A percentile compares a stretch with the other conserved stretches of the same genome.
Conservation (phyloP, 768 basidiomycete species). For the Tricholoma terreum region DNA sequence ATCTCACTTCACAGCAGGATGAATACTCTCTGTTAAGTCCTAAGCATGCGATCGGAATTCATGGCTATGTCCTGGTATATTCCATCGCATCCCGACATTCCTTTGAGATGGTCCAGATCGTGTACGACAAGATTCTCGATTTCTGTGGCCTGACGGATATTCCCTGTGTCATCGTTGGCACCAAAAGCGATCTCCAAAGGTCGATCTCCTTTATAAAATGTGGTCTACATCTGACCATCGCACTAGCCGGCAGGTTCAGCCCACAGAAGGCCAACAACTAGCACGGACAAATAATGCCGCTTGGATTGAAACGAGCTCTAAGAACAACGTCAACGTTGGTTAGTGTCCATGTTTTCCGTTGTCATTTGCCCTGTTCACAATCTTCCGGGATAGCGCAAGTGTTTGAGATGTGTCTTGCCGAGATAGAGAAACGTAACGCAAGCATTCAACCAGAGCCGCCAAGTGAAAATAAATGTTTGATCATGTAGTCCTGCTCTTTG, state of each 20-base stretch:
- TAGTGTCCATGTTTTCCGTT: conserved; percentile 30
- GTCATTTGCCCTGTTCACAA: conserved; percentile 1
- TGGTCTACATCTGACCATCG: conserved; percentile 11
- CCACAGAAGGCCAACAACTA: conserved; percentile 64
- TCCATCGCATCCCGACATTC: conserved; percentile 81
- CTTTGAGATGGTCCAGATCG: conserved; percentile 87
- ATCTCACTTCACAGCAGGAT: conserved; percentile 50
- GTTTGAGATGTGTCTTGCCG: conserved; percentile 76
- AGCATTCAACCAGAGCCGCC: conserved; percentile 44
- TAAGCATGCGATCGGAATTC: conserved; percentile 90
- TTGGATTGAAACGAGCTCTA: conserved; percentile 85
- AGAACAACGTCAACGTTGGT: conserved; percentile 81
- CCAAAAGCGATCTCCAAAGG: conserved; percentile 83
- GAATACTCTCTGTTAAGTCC: conserved; percentile 87
- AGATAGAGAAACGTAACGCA: conserved; percentile 70
- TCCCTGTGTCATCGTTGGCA: conserved; percentile 89
- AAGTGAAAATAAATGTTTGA: conserved; percentile 42
- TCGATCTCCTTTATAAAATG: conserved; percentile 34
- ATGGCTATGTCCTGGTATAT: conserved; percentile 93
- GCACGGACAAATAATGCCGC: conserved; percentile 68
- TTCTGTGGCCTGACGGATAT: conserved; percentile 80
- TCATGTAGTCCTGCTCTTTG: conserved; percentile 44
- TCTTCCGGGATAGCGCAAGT: conserved; percentile 50
- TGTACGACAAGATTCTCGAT: conserved; percentile 90
- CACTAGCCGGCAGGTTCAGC: conserved; percentile 61